Base-by-base conservation (phyloP, 257 asterid genomes). In the Plantago ovata region DNA sequence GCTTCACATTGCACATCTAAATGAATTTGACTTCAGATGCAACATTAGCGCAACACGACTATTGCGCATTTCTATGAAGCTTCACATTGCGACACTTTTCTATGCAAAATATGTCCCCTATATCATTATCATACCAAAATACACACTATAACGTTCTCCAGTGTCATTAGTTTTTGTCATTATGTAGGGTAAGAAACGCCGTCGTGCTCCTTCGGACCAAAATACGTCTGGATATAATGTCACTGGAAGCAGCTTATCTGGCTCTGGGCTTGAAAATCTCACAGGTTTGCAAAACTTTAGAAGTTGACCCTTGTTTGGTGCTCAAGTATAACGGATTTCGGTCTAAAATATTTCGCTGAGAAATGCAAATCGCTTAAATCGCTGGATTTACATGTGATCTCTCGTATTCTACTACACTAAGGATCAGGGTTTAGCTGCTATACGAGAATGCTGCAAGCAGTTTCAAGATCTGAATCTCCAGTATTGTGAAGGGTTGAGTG, bases 221-320 rank as follows among this genome's bases (percentile, higher is more conserved):
- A 69, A 52, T 70, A 83, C 53, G 50, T 50, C 53, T 38, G 88
- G 75, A 74, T 77, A 82, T 41, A 58, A 45, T 45, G 78, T 47
- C 64, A 62, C 73, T 42, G 87, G 72, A 51, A 68, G 65, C 71
- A 77, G 75, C 68, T 79, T 90, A n/a, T n/a, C 98, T 44, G 87
- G 87, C 81, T 70, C 81, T 64, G 95, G 94, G 46, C 69, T 90
- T 79, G 68, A 68, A 64, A 71, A 84, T 64, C 80, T 82, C n/a
- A n/a, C n/a, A n/a, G n/a, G 69, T 90, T 87, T 64, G 45, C 54
- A 15, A 87, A 78, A 71, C 88, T 90, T 62, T 91, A 83, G 70
- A 90, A 75, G 46, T 71, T 90, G 81, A 84, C 87, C 84, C 80
- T 90, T 59, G 73, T 84, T 70, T 81, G 95, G 95, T 87, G 96